Evolutionary conservation across 1,284 basidiomycete species (phyloP).

Genomic region (Papiliotrema fonsecae): DNA sequence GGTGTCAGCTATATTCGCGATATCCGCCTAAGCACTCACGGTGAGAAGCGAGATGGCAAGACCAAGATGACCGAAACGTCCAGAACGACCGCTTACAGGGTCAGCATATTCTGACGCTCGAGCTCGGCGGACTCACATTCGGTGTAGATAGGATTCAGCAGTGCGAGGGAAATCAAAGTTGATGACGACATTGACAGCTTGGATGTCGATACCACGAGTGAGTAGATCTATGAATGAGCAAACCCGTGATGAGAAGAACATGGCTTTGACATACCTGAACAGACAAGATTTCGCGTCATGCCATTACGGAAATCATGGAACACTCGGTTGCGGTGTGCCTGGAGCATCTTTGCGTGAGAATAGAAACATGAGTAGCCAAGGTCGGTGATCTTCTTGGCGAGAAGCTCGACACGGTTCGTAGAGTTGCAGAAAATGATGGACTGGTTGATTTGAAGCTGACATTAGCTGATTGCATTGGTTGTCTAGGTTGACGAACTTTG

Average conservation of each 20-base stretch:
- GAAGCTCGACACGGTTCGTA: constrained; percentile 96
- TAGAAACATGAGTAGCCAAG: constrained; percentile 99
- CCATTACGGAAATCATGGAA: constrained; percentile 99
- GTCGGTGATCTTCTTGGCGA: constrained; percentile 98
- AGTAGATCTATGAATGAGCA: constrained; percentile 63
- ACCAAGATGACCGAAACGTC: constrained; percentile 94
- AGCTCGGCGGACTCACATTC: constrained; percentile 29
- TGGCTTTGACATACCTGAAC: constrained; percentile 54
- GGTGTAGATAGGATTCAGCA: constrained; percentile 95
- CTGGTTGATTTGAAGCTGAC: constrained; percentile 96
- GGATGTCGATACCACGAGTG: constrained; percentile 98
- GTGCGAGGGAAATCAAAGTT: constrained; percentile 99
- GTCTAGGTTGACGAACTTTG: constrained; percentile 17
- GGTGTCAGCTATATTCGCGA: constrained; percentile 19
- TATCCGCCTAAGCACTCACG: constrained; percentile 16
- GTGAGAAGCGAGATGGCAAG: constrained; percentile 95
- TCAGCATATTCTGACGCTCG: neutral
- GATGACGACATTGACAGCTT: constrained; percentile 99
- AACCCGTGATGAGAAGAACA: neutral
- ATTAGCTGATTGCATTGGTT: constrained; percentile 2
- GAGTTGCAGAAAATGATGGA: constrained; percentile 99
- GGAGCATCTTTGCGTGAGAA: constrained; percentile 99
- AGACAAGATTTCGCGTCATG: constrained; percentile 96
- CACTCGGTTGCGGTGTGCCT: constrained; percentile 95
- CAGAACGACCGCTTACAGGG: constrained; percentile 74